phyloP scores from a whole-genome alignment of 164 flowering plant species.

The Berberis vulgaris region DNA sequence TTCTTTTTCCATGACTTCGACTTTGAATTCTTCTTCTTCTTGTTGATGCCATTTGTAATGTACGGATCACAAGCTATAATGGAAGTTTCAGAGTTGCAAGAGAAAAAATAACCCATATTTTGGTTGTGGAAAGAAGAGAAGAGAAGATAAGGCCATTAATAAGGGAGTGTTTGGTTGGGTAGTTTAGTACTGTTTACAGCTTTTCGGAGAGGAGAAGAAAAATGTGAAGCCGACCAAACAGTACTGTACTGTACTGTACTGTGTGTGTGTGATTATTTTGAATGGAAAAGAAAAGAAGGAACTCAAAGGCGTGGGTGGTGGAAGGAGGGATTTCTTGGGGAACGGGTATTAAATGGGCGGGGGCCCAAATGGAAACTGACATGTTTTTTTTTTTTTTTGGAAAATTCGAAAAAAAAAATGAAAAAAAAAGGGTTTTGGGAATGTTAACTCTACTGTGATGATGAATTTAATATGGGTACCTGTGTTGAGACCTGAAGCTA shows the following conservation, averaged over 20 bases:
- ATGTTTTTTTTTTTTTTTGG: too few species aligned
- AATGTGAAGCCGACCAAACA: neutral
- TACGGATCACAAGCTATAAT: slow-evolving; percentile 47
- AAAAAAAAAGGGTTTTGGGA: too few species aligned
- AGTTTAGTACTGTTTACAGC: neutral
- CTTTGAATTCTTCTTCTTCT: slow-evolving; percentile 4
- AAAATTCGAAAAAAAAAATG: too few species aligned
- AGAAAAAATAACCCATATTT: slow-evolving; percentile 60
- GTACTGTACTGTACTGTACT: neutral
- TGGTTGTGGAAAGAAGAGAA: too few species aligned
- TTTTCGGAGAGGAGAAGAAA: neutral
- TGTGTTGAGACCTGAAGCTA: too few species aligned
- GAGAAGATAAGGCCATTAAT: neutral
- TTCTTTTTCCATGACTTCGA: neutral
- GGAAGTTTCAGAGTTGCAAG: slow-evolving; percentile 67
- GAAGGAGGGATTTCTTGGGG: too few species aligned
- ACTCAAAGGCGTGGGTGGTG: slow-evolving; percentile 3
- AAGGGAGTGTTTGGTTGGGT: neutral
- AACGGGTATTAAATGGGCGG: too few species aligned
- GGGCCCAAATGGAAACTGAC: too few species aligned
- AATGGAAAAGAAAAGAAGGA: neutral
- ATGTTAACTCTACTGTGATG: too few species aligned
- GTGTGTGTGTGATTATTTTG: neutral
- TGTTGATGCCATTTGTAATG: slow-evolving; percentile 16
- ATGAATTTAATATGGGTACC: too few species aligned